phyloP scores from a whole-genome alignment of 2,329 filamentous ascomycete species.

The Grosmannia huntii region DNA sequence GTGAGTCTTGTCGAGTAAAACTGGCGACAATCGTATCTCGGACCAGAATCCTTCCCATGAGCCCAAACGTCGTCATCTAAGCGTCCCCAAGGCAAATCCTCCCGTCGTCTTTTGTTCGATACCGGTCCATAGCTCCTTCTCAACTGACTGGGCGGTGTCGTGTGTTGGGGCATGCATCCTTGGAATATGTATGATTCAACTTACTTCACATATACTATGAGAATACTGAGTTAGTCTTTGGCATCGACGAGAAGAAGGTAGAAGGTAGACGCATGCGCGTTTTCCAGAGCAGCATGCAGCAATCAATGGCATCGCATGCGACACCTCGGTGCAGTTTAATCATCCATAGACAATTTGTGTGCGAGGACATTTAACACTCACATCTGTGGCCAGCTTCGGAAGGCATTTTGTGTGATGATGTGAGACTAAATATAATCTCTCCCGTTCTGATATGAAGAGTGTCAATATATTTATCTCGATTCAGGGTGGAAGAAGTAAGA shows the following conservation, averaged over 20 bases:
- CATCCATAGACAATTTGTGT: neutral
- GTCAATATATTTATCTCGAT: neutral
- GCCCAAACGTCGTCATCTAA: no score
- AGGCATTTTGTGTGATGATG: constrained; percentile 56
- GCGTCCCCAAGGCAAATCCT: neutral
- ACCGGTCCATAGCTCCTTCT: neutral
- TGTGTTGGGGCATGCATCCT: neutral
- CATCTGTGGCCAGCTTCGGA: constrained; percentile 79
- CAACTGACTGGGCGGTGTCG: constrained; percentile 8
- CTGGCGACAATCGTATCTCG: no score
- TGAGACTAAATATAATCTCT: constrained; percentile 7
- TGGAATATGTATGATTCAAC: constrained; percentile 23
- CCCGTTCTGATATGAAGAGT: constrained; percentile 15
- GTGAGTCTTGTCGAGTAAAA: no score
- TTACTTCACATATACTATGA: constrained; percentile 78
- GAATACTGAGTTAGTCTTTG: constrained; percentile 4
- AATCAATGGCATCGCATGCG: constrained; percentile 24
- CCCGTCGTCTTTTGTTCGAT: neutral
- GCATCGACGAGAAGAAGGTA: neutral
- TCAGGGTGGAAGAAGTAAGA: neutral
- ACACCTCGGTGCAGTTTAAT: neutral
- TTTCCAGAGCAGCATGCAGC: constrained; percentile 3
- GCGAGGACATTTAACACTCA: constrained; percentile 38
- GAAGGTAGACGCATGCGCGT: neutral
- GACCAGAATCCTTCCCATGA: no score